Evolutionary conservation across 2,329 filamentous ascomycete species (phyloP).

Genomic region (Albophoma yamanashiensis): DNA sequence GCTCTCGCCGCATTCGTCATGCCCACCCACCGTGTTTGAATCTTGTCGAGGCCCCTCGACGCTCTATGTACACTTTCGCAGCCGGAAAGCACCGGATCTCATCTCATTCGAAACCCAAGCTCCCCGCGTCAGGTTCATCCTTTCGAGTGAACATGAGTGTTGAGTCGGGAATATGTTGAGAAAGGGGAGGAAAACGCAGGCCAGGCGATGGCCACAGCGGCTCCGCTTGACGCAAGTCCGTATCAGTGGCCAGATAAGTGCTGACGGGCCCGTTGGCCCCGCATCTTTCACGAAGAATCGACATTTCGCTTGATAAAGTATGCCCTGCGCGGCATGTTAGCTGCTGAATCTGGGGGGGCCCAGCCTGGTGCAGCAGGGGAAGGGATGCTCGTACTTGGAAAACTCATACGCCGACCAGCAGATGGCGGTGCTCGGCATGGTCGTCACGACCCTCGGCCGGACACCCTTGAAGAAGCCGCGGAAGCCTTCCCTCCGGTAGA

Average conservation of each 20-base stretch:
- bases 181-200: background rate
- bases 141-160: background rate
- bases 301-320: conserved; percentile 48
- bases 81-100: background rate
- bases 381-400: conserved; percentile 44
- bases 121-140: background rate
- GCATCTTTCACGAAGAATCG: conserved; percentile 21
- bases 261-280: background rate
- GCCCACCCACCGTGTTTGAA: background rate
- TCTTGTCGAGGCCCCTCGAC: background rate
- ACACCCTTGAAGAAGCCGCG: conserved; percentile 89
- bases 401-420: conserved; percentile 80
- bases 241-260: background rate
- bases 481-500: conserved; percentile 75
- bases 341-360: background rate
- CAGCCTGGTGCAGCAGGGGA: background rate
- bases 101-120: background rate
- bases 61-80: background rate
- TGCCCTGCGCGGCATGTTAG: conserved; percentile 27
- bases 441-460: conserved; percentile 82
- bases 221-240: background rate
- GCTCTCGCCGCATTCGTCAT: background rate
- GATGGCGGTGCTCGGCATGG: conserved; percentile 98
- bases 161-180: background rate
- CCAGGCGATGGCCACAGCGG: background rate